Conservation (phyloP, 164 flowering plant genomes). For the Aristolochia californica region DNA sequence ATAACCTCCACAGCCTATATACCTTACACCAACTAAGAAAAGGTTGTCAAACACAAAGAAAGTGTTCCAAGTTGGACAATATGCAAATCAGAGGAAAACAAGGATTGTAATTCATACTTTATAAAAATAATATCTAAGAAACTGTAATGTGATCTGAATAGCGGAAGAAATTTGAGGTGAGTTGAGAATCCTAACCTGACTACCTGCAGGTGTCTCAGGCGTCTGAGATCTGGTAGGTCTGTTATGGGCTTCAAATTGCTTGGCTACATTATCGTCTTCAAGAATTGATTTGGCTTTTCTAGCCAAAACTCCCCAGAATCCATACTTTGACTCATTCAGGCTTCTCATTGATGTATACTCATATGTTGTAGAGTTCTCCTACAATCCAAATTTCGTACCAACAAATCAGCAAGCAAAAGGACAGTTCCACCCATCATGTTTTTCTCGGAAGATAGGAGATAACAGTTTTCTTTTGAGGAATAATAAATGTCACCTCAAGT, state of each 20-base stretch:
- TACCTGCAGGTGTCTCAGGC: constrained; percentile 19
- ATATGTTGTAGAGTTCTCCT: constrained; percentile 35
- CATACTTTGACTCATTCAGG: constrained; percentile 42
- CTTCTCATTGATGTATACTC: constrained; percentile 41
- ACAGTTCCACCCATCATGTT: neutral
- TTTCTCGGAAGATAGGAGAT: neutral
- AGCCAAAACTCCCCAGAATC: constrained; percentile 86
- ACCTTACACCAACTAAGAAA: too few relatives aligned
- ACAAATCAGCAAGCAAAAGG: constrained; percentile 3
- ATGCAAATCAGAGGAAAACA: too few relatives aligned
- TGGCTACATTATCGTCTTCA: constrained; percentile 48
- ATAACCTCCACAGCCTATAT: too few relatives aligned
- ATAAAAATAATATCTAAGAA: neutral
- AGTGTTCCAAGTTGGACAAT: too few relatives aligned
- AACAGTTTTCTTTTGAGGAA: neutral
- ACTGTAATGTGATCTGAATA: neutral
- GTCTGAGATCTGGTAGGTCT: constrained; percentile 17
- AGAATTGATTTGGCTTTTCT: constrained; percentile 83
- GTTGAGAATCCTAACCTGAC: constrained; percentile 30
- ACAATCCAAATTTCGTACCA: constrained; percentile 11
- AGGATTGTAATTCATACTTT: too few relatives aligned
- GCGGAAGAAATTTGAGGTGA: neutral
- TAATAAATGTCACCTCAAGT: neutral
- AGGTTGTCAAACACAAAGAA: too few relatives aligned
- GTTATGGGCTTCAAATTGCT: constrained; percentile 23